Percentiles rank a stretch among this genome's conserved stretches.
These are phyloP conservation scores for Hordeum pubiflorum DNA, from an alignment of 202 grass and related monocot genomes.

Conservation along the genomic window DNA sequence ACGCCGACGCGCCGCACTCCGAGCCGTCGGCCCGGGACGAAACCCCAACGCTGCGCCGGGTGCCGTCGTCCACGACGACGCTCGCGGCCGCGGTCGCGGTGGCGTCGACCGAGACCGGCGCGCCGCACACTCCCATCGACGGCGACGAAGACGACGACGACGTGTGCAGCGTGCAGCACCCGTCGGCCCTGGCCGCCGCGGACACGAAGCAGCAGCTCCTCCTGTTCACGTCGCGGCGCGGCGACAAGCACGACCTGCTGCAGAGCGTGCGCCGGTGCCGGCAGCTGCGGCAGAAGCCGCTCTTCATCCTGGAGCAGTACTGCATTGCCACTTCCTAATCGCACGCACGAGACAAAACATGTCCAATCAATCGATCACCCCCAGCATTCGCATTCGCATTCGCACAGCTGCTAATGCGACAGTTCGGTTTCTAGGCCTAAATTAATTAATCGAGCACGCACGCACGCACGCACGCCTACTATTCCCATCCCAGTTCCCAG, in stretches of 20 bases:
- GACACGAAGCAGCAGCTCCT: slow-evolving; percentile 42
- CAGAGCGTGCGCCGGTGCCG: slow-evolving; percentile 64
- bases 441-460: slow-evolving; percentile 24
- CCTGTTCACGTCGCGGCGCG: slow-evolving; percentile 46
- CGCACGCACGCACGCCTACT: neutral
- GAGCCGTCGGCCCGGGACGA: neutral
- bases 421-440: slow-evolving; percentile 21
- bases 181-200: neutral
- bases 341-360: neutral
- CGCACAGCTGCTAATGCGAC: neutral
- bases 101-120: slow-evolving; percentile 40
- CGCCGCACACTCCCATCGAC: neutral
- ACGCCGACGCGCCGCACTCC: neutral
- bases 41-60: slow-evolving; percentile 28
- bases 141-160: neutral
- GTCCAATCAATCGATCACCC: no score
- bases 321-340: slow-evolving; percentile 67
- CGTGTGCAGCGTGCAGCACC: neutral
- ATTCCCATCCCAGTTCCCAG: neutral
- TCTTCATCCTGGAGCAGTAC: slow-evolving; percentile 80
- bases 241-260: slow-evolving; percentile 61
- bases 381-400: neutral
- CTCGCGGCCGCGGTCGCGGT: slow-evolving; percentile 49
- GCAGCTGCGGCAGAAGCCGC: slow-evolving; percentile 49
- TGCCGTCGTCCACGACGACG: slow-evolving; percentile 43